Evolutionary conservation across 805 yeast species (phyloP).

Genomic region (Sugiyamaella smithiae): DNA sequence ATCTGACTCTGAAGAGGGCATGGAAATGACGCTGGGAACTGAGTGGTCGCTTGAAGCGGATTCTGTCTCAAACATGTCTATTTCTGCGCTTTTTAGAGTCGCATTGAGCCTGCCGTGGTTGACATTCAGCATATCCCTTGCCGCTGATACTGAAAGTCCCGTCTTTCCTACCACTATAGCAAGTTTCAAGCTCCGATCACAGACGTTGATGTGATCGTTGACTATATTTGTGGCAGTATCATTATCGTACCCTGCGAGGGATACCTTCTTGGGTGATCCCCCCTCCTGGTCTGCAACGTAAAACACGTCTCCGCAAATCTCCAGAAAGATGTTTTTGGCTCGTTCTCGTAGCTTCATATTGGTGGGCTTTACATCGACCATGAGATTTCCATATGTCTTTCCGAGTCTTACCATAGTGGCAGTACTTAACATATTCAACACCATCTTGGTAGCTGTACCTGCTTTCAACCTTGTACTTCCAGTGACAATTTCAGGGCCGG

Average conservation of each 20-base stretch:
- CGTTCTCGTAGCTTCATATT: conserved; percentile 25
- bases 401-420: conserved; percentile 27
- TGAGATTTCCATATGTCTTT: conserved; percentile 28
- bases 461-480: conserved; percentile 30
- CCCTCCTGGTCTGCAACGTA: background rate
- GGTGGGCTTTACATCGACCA: conserved; percentile 29
- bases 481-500: conserved; percentile 30
- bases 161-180: conserved; percentile 25
- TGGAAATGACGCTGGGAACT: conserved; percentile 1
- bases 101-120: conserved; percentile 16
- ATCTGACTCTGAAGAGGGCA: background rate
- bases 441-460: conserved; percentile 31
- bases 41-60: background rate
- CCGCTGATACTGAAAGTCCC: conserved; percentile 17
- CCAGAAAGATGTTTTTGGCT: conserved; percentile 22
- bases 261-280: background rate
- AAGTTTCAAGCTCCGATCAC: conserved; percentile 22
- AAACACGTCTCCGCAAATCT: conserved; percentile 18
- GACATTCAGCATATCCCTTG: conserved; percentile 13
- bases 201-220: conserved; percentile 16
- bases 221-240: conserved; percentile 9
- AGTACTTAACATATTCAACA: conserved; percentile 27
- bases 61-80: background rate
- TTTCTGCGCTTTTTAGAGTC: conserved; percentile 7
- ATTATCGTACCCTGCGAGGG: background rate